phyloP scores from a whole-genome alignment of 2,329 filamentous ascomycete genomes.

The Aspergillus pseudoviridinutans region DNA sequence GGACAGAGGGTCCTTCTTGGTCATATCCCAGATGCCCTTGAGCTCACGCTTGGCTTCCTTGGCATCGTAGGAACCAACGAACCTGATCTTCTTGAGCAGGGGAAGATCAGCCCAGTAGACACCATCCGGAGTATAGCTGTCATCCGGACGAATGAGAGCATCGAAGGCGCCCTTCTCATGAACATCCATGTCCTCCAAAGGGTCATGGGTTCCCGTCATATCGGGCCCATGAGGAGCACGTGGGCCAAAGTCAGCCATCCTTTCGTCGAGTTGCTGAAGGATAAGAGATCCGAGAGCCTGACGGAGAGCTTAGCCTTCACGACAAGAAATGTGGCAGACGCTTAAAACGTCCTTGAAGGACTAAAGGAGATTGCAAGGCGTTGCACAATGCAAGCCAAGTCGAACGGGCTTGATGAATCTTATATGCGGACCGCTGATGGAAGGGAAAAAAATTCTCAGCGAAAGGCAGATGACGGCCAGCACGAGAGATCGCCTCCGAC shows the following conservation, averaged over 20 bases:
- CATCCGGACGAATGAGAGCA: slow-evolving; percentile 78
- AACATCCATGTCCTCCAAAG: slow-evolving; percentile 50
- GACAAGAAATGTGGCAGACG: slow-evolving; percentile 10
- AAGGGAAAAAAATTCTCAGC: slow-evolving; percentile 15
- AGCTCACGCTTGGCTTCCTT: slow-evolving; percentile 68
- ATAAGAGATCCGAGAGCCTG: slow-evolving; percentile 7
- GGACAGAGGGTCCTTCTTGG: slow-evolving; percentile 79
- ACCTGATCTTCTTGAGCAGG: slow-evolving; percentile 63
- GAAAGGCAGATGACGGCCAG: slow-evolving; percentile 12
- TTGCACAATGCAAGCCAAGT: slow-evolving; percentile 20
- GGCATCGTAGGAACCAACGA: slow-evolving; percentile 70
- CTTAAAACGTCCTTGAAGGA: slow-evolving; percentile 3
- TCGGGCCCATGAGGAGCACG: slow-evolving; percentile 47
- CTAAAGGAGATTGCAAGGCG: slow-evolving; percentile 12
- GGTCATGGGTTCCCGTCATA: slow-evolving; percentile 42
- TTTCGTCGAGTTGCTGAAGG: slow-evolving; percentile 8
- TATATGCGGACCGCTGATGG: slow-evolving; percentile 14
- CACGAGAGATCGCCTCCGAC: slow-evolving; percentile 12
- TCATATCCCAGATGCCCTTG: slow-evolving; percentile 66
- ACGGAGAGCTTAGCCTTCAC: slow-evolving; percentile 9
- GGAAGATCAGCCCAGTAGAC: slow-evolving; percentile 91
- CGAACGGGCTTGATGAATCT: slow-evolving; percentile 12
- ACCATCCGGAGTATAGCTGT: slow-evolving; percentile 77
- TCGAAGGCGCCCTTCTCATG: slow-evolving; percentile 66
- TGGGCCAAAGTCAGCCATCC: slow-evolving; percentile 38